Conservation (phyloP, 139 green algal genomes). For the Chlamydomonas incerta region DNA sequence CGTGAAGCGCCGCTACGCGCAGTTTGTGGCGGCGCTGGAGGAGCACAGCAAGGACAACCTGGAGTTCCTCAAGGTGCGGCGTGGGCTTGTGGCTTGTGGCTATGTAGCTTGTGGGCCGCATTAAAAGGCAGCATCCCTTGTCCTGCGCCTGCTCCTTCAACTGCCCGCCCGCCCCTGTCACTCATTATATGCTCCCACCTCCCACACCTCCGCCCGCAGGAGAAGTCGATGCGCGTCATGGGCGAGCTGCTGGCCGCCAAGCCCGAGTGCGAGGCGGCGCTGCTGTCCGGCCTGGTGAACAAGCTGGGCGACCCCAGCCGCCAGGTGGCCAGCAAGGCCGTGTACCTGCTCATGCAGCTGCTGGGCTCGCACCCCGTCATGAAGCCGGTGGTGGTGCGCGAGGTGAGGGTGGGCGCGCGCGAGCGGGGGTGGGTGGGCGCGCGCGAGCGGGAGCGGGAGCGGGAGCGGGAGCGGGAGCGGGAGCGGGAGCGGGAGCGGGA, state of each 20-base stretch:
- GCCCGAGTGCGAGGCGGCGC: constrained; percentile 75
- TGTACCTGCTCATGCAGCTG: constrained; percentile 85
- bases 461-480: too few species aligned
- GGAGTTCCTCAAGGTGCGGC: constrained; percentile 85
- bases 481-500: too few species aligned
- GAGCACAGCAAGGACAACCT: constrained; percentile 82
- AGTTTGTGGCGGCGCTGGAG: constrained; percentile 78
- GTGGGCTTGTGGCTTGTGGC: too few species aligned
- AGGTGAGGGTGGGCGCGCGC: constrained; percentile 64
- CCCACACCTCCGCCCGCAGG: not conserved
- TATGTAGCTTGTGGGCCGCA: too few species aligned
- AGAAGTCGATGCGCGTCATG: constrained; percentile 55
- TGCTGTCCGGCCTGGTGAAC: constrained; percentile 91
- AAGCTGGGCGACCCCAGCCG: constrained; percentile 91
- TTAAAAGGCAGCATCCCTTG: too few species aligned
- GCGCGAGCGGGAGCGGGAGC: too few species aligned
- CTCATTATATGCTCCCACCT: too few species aligned
- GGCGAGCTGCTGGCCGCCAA: constrained; percentile 75
- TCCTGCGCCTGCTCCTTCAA: too few species aligned
- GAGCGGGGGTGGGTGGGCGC: not conserved
- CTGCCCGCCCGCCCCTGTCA: not conserved
- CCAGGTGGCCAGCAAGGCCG: constrained; percentile 84
- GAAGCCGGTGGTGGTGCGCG: constrained; percentile 85
- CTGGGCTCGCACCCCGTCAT: constrained; percentile 90
- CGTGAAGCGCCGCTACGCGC: constrained; percentile 79